Conservation (phyloP, 345 rosid genomes). For the Geranium brycei region DNA sequence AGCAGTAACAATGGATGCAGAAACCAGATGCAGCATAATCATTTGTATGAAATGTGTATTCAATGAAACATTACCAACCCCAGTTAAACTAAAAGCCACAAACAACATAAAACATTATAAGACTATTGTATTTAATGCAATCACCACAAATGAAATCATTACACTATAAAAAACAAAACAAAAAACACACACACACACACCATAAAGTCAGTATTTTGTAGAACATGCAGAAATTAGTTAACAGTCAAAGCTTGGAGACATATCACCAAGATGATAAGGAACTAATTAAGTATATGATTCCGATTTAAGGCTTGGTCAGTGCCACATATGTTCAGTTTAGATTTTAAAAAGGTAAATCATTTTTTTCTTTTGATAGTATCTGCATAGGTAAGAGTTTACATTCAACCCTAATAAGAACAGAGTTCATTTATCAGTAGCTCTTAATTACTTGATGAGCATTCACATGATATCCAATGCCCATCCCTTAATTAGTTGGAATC, state of each 20-base stretch:
- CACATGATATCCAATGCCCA: not conserved
- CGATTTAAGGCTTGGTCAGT: not conserved
- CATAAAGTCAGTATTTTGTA: not conserved
- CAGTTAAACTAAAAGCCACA: not conserved
- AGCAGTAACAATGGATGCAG: not conserved
- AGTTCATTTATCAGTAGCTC: not conserved
- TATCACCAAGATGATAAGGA: not conserved
- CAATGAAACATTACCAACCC: no score
- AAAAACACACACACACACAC: not conserved
- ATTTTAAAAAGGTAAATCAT: not conserved
- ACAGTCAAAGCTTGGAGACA: not conserved
- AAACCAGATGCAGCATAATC: no score
- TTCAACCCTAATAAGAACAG: no score
- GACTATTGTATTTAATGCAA: not conserved
- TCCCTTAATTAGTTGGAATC: not conserved
- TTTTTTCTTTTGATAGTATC: no score
- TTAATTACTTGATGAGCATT: no score
- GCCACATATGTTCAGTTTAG: not conserved
- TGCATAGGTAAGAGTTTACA: not conserved
- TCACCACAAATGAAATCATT: not conserved
- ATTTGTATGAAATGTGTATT: not conserved
- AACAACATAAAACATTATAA: not conserved
- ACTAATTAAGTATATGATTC: not conserved
- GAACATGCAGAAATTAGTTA: not conserved
- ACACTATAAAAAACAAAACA: no score